Percentiles rank a stretch among this genome's conserved stretches.
phyloP scores from a whole-genome alignment of 352 stramenopile genomes.

The Phytophthora parvispora region DNA sequence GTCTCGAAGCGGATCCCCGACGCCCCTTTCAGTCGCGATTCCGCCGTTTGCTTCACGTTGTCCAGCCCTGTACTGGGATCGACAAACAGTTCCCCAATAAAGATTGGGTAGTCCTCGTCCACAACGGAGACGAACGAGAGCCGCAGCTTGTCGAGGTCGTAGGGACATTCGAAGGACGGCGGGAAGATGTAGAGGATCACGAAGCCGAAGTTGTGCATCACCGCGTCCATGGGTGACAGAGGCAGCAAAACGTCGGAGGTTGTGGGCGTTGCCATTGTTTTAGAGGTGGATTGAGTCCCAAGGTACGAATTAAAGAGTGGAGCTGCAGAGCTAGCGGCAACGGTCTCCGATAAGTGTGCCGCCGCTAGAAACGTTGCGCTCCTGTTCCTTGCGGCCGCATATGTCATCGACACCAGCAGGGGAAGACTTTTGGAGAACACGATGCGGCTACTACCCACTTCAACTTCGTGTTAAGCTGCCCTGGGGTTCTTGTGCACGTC shows the following conservation, averaged over 20 bases:
- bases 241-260: slow-evolving; percentile 15
- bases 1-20: slow-evolving; percentile 48
- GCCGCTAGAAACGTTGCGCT: slow-evolving; percentile 18
- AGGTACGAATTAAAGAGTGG: background rate
- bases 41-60: slow-evolving; percentile 38
- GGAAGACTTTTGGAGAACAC: background rate
- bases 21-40: slow-evolving; percentile 19
- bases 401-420: background rate
- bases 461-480: too few relatives aligned
- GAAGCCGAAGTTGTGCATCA: slow-evolving; percentile 57
- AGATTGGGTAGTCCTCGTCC: slow-evolving; percentile 58
- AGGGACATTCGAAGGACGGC: slow-evolving; percentile 16
- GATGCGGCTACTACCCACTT: too few relatives aligned
- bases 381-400: slow-evolving; percentile 9
- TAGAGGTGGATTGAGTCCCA: background rate
- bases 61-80: slow-evolving; percentile 38
- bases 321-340: too few relatives aligned
- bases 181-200: slow-evolving; percentile 70
- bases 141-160: slow-evolving; percentile 54
- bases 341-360: background rate
- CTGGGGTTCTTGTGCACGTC: too few relatives aligned
- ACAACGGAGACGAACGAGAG: slow-evolving; percentile 41
- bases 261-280: background rate
- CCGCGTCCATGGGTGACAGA: slow-evolving; percentile 61
- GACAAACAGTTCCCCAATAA: slow-evolving; percentile 45